Base-by-base conservation (phyloP, 371 early-diverging fungal species). In the Circinella umbellata region DNA sequence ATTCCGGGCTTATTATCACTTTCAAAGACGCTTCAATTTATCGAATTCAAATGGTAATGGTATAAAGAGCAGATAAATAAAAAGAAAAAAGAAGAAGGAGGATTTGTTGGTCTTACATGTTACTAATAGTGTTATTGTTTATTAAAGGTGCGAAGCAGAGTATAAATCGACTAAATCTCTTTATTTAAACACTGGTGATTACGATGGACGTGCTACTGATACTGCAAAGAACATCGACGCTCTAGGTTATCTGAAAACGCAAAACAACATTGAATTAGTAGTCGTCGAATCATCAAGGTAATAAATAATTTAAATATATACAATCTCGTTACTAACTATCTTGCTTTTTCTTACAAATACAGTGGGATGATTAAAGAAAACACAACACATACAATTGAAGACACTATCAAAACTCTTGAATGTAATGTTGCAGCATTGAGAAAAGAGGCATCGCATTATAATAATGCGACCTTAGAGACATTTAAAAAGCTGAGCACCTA, bases 201-300 rank as follows among this genome's bases (percentile, higher is more conserved):
- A 51, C 51, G 51, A 51, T 51, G 51, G 51, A 1, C 51, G 51
- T 1, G 11, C 47, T 11, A 47, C 47, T 3, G 51, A 51, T 13
- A 7, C 51, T 1, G 51, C 51, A 51, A 51, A 51, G 7, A 51
- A 13, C 15, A 51, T 51, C 15, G 51, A 51, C 7, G 51, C 51
- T 1, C 7, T 51, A 1, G 17, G 51, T 6, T 51, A 51, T 15
- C 7, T 51, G 3, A 51, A 51, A 51, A 51, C 15, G 6, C 6
- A 51, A 7, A 51, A 51, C 51, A n/a, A 51, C 15, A 14, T 51
- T 4, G n/a, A 51, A 51, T 51, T 0, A 51, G 51, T 51, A 51
- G 51, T 51, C 15, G 51, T 51, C 6, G 51, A 51, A 51, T 51
- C 51, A 51, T 51, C 51, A 13, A 51, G 51, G 51, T 51, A 51